Evolutionary conservation across 169 alveolate species (phyloP).

Genomic region (Cyclospora cayetanensis): DNA sequence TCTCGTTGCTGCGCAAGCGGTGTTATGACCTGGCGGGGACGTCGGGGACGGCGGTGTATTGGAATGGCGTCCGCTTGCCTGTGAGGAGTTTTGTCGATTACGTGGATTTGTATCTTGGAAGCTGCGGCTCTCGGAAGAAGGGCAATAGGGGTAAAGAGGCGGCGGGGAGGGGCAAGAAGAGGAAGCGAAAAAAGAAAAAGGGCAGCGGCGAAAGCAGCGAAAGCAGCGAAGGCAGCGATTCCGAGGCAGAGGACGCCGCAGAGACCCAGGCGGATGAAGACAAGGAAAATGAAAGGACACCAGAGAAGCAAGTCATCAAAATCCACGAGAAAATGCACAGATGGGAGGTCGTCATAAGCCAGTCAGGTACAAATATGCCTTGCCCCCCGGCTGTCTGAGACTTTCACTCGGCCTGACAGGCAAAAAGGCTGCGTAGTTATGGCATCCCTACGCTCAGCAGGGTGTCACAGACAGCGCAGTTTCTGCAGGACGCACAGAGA

Average conservation of each 20-base stretch:
- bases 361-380: constrained; percentile 68
- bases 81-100: constrained; percentile 94
- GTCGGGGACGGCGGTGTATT: constrained; percentile 92
- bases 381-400: too few relatives aligned
- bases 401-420: not conserved
- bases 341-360: constrained; percentile 89
- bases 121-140: constrained; percentile 1
- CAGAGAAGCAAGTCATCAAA: constrained; percentile 19
- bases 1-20: constrained; percentile 93
- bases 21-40: constrained; percentile 99
- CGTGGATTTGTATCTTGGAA: constrained; percentile 91
- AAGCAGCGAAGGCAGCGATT: not conserved
- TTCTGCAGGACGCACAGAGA: too few relatives aligned
- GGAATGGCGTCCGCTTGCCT: constrained; percentile 91
- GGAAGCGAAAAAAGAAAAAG: not conserved
- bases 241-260: constrained; percentile 12
- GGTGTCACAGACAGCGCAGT: too few relatives aligned
- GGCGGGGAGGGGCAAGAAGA: not conserved
- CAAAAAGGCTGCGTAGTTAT: too few relatives aligned
- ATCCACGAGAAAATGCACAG: constrained; percentile 82
- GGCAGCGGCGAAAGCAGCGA: constrained; percentile 24
- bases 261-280: constrained; percentile 30
- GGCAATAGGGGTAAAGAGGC: not conserved
- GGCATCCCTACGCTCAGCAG: too few relatives aligned
- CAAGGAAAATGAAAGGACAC: constrained; percentile 3